Conservation (phyloP, 257 asterid species). For the Solanum corneliomulleri region DNA sequence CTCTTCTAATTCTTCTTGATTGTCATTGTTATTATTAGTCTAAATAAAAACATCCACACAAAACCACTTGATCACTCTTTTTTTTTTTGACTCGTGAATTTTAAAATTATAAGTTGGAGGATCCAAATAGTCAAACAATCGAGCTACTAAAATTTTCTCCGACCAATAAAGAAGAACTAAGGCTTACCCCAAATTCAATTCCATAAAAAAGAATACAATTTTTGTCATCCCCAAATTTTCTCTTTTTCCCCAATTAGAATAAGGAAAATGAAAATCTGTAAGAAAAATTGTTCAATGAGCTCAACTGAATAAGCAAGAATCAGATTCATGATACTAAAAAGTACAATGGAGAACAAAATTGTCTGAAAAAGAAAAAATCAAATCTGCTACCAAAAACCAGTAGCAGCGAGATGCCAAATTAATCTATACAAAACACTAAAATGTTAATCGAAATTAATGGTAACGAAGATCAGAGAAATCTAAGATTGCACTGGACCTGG, state of each 20-base stretch:
- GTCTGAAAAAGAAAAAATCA: neutral
- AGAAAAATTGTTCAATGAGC: neutral
- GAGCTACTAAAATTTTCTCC: neutral
- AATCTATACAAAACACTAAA: neutral
- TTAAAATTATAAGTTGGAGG: too few relatives aligned
- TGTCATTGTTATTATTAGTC: neutral
- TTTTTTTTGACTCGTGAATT: neutral
- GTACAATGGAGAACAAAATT: neutral
- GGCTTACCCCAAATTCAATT: neutral
- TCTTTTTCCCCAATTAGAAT: neutral
- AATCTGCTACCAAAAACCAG: neutral
- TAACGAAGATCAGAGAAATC: neutral
- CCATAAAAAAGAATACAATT: neutral
- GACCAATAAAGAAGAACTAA: neutral
- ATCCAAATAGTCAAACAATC: neutral
- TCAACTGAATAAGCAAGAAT: neutral
- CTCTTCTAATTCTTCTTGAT: neutral
- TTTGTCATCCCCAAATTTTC: neutral
- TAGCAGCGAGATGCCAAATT: neutral
- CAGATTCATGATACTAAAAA: neutral
- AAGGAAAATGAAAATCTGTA: neutral
- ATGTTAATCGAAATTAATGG: neutral
- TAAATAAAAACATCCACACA: neutral
- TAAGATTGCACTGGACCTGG: slow-evolving; percentile 64
- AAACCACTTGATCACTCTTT: neutral